Conservation (phyloP, 2,329 filamentous ascomycete genomes). For the Coniella vitis region DNA sequence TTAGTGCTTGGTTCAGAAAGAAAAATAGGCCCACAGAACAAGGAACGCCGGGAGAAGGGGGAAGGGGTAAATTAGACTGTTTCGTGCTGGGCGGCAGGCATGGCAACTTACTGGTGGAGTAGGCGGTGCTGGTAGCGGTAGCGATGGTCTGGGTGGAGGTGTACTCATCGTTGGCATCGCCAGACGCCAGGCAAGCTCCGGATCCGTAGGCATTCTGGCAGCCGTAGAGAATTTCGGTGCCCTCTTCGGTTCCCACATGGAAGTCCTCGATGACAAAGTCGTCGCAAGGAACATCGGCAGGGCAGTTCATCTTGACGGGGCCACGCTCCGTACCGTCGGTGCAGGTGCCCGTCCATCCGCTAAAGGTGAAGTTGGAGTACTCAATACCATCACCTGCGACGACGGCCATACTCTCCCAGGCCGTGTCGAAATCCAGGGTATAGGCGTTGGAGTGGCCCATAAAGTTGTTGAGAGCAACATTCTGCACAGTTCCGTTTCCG, state of each 20-base stretch:
- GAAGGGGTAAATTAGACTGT: too few relatives aligned
- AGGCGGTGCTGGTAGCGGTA: slow-evolving; percentile 14
- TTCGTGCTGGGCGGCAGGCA: too few relatives aligned
- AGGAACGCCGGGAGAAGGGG: too few relatives aligned
- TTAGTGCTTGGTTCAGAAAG: too few relatives aligned
- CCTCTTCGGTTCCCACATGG: slow-evolving; percentile 44
- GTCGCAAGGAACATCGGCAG: slow-evolving; percentile 43
- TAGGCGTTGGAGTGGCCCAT: slow-evolving; percentile 55
- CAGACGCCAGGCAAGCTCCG: slow-evolving; percentile 17
- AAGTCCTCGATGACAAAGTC: slow-evolving; percentile 44
- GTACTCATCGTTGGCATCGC: slow-evolving; percentile 13
- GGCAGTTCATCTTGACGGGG: slow-evolving; percentile 46
- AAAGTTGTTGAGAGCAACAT: slow-evolving; percentile 50
- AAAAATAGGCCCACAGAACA: too few relatives aligned
- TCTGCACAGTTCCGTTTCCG: slow-evolving; percentile 44
- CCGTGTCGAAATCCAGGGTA: slow-evolving; percentile 47
- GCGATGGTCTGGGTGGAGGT: slow-evolving; percentile 18
- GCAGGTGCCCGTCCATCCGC: slow-evolving; percentile 49
- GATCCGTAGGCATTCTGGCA: slow-evolving; percentile 19
- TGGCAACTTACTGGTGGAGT: slow-evolving; percentile 15
- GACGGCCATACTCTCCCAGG: slow-evolving; percentile 32
- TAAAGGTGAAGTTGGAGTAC: slow-evolving; percentile 45
- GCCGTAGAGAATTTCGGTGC: slow-evolving; percentile 24
- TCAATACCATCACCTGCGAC: slow-evolving; percentile 41
- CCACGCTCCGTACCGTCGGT: slow-evolving; percentile 42